Base-by-base conservation (phyloP, 192 early-diverging fungal genomes). In the Mortierella hygrophila region DNA sequence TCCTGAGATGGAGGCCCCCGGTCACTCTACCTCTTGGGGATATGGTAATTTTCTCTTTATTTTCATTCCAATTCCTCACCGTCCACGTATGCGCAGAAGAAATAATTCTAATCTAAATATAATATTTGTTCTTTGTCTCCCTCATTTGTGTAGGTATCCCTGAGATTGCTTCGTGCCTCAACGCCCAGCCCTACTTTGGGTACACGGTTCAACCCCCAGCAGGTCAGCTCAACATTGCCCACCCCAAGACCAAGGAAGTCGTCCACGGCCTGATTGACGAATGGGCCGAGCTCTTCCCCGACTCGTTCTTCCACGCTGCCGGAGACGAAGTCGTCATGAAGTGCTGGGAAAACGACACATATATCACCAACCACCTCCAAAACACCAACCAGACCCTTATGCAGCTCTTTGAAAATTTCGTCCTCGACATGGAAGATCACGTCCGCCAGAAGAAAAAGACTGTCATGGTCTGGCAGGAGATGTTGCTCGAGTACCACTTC, bases 1-100 rank as follows among this genome's bases (percentile, higher is more conserved):
- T 46, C 92, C 92, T 42, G 93, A 93, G 78, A 88, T 92, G 65
- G 93, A 93, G 44, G 82, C 92, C 65, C 91, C 91, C 7, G 91
- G 91, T 4, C 91, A 92, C 72, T 88, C 81, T 70, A 80, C 84
- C n/a, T 73, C 80, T 9, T 92, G 87, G 87, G 83, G 70, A 18
- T 60, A 79, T 55, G 74, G 80, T 77, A 70, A 76, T 0, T 23
- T 65, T 32, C 35, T 15, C 7, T 60, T 65, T 11, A 7, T 20
- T 4, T 70, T 44, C 26, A 21, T 13, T 29, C 40, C 44, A 11
- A 46, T 13, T 11, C 11, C 44, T 15, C 16, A 21, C 10, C 68
- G 21, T 41, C 42, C 0, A 74, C 77, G 21, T 21, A 16, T 21
- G 13, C 10, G 13, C 35, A 35, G 35, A 65, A 29, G 26, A 6